phyloP scores from a whole-genome alignment of 768 basidiomycete genomes.

The Boletus sp. region DNA sequence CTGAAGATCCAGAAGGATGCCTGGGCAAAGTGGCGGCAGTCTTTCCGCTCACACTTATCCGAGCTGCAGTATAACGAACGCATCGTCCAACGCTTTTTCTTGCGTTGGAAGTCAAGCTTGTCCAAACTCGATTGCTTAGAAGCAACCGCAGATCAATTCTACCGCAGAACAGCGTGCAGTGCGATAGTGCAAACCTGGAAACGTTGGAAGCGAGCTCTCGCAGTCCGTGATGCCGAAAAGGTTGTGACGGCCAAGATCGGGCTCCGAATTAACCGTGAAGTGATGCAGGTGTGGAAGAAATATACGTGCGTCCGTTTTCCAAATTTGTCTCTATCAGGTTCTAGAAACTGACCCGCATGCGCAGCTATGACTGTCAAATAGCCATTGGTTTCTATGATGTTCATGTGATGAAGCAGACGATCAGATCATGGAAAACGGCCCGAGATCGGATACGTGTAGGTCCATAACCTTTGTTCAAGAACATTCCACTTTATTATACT shows the following conservation, averaged over 20 bases:
- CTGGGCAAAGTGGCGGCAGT: slow-evolving; percentile 68
- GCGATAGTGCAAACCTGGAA: slow-evolving; percentile 48
- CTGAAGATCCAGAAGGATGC: slow-evolving; percentile 51
- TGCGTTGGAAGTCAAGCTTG: slow-evolving; percentile 53
- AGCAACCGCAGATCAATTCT: slow-evolving; percentile 48
- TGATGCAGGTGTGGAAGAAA: slow-evolving; percentile 57
- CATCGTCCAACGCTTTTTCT: slow-evolving; percentile 43
- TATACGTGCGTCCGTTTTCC: slow-evolving; percentile 44
- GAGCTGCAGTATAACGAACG: slow-evolving; percentile 49
- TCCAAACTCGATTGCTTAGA: slow-evolving; percentile 44
- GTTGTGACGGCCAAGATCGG: slow-evolving; percentile 43
- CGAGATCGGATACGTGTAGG: slow-evolving; percentile 51
- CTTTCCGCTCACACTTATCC: slow-evolving; percentile 49
- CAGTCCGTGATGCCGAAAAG: slow-evolving; percentile 46
- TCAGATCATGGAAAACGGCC: slow-evolving; percentile 57
- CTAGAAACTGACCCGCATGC: slow-evolving; percentile 3
- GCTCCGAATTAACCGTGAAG: slow-evolving; percentile 46
- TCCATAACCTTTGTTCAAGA: slow-evolving; percentile 3
- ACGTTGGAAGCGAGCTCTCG: slow-evolving; percentile 51
- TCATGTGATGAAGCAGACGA: slow-evolving; percentile 42
- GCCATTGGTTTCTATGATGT: slow-evolving; percentile 45
- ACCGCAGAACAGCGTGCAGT: slow-evolving; percentile 37
- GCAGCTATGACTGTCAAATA: slow-evolving; percentile 43
- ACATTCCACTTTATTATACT: slow-evolving; percentile 10
- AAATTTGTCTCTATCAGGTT: neutral